Evolutionary conservation across 2,329 filamentous ascomycete species (phyloP), one percentile per base, ranked within the genome.

Genomic region (Verticillium nubilum): DNA sequence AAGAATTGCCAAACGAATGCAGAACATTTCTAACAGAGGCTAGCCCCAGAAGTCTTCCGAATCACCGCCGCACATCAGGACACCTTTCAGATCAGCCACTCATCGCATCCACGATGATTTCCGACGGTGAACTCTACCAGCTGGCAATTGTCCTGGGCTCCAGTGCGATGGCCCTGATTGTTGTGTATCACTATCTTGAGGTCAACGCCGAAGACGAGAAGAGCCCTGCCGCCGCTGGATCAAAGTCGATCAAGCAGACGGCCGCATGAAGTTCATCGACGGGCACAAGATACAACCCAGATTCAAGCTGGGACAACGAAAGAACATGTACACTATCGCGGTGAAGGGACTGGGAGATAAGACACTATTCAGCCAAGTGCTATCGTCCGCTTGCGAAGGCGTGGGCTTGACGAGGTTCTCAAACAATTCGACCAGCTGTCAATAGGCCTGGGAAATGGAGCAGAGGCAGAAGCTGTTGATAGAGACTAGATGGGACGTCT

Each of bases 131-230:
- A 66, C 88, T 99, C 69, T 97, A 98, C 83, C 85, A 85, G 63
- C 86, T 99, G 29, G 93, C 95, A 74, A 87, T 98, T 74, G 94
- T 97, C 74, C 90, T 99, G 61, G 95, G 95, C 78, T 90, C 87
- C 59, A 85, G 88, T 47, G 87, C 94, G 64, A 94, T 98, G 91
- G 80, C 97, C 52, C 83, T 99, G 63, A 97, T 98, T 66, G 87
- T 99, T 29, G 77, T 96, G 28, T 98, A 99, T 77, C 92, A 98
- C 76, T 98, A 96, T 78, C 87, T 99, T 69, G 94, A 98, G 74
- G 85, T 97, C 79, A 98, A 99, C 72, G 86, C 91, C n/a, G 80
- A 67, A 60, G 71, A 74, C 54, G 64, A 70, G n/a, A 50, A 50
- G 42, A 4, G n/a, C 19, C 42, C 42, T 7, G 42, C 6, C 5